These are phyloP conservation scores for Lycium ferocissimum DNA, from an alignment of 257 asterid genomes.

Conservation along the genomic window DNA sequence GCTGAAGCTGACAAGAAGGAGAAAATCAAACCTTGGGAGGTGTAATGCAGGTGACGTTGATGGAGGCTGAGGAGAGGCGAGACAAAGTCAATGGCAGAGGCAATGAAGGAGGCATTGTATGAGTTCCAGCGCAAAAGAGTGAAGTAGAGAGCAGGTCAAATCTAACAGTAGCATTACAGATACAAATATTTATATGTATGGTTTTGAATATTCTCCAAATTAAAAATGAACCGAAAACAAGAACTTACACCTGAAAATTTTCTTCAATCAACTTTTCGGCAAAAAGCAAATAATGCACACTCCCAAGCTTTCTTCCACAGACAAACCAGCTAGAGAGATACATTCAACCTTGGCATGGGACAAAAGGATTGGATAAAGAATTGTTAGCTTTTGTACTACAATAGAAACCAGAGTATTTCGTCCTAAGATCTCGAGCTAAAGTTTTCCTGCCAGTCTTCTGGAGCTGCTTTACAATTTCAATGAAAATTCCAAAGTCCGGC, in stretches of 20 bases:
- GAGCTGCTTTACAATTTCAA: conserved; percentile 51
- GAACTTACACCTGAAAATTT: too few species aligned
- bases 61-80: neutral
- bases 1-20: neutral
- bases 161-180: too few species aligned
- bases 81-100: neutral
- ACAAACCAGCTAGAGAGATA: neutral
- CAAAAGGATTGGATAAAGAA: conserved; percentile 21
- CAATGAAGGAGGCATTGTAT: too few species aligned
- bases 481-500: conserved; percentile 59
- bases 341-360: conserved; percentile 19
- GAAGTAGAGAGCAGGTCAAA: too few species aligned
- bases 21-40: conserved; percentile 19
- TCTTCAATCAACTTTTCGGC: neutral
- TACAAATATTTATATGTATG: too few species aligned
- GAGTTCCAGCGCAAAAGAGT: too few species aligned
- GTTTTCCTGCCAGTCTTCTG: conserved; percentile 45
- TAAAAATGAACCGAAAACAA: too few species aligned
- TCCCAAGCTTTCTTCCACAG: neutral
- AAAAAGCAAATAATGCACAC: neutral
- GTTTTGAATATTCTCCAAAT: too few species aligned
- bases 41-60: neutral
- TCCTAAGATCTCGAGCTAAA: conserved; percentile 52
- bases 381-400: conserved; percentile 22
- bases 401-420: conserved; percentile 22